Evolutionary conservation across 1,139 yeast species (phyloP).

Genomic region (Kurtzmaniella natalensis): DNA sequence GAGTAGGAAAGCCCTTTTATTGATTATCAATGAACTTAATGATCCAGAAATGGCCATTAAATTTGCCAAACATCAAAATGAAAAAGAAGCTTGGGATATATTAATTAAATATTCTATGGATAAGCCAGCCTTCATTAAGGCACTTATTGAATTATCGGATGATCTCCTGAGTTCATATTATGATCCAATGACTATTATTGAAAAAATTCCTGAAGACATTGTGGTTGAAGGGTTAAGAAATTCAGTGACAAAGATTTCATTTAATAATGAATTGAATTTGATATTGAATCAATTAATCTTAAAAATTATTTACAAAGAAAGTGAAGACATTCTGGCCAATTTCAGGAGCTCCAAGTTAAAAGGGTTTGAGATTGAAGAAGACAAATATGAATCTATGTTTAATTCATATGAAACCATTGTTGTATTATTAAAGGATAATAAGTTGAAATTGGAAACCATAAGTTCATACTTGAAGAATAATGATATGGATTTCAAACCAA

Average conservation of each 20-base stretch:
- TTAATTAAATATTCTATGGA: conserved; percentile 67
- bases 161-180: conserved; percentile 47
- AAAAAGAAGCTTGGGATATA: conserved; percentile 74
- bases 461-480: conserved; percentile 6
- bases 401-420: conserved; percentile 23
- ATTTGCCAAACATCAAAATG: conserved; percentile 73
- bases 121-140: conserved; percentile 70
- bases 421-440: conserved; percentile 9
- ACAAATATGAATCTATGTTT: conserved; percentile 13
- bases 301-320: conserved; percentile 58
- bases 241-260: conserved; percentile 59
- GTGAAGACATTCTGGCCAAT: conserved; percentile 38
- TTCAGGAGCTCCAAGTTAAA: conserved; percentile 32
- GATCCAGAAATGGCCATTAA: conserved; percentile 80
- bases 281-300: conserved; percentile 57
- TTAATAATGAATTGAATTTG: conserved; percentile 58
- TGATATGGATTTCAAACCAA: conserved; percentile 7
- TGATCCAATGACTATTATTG: conserved; percentile 65
- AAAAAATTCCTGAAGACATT: conserved; percentile 58
- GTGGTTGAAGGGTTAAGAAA: conserved; percentile 62
- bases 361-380: conserved; percentile 42
- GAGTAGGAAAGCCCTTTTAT: conserved; percentile 63
- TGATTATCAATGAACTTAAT: conserved; percentile 71
- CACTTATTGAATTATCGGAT: conserved; percentile 67
- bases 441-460: conserved; percentile 5